These are phyloP conservation scores for Fistulinella prunicolor DNA, from an alignment of 768 basidiomycete species.

Conservation along the genomic window DNA sequence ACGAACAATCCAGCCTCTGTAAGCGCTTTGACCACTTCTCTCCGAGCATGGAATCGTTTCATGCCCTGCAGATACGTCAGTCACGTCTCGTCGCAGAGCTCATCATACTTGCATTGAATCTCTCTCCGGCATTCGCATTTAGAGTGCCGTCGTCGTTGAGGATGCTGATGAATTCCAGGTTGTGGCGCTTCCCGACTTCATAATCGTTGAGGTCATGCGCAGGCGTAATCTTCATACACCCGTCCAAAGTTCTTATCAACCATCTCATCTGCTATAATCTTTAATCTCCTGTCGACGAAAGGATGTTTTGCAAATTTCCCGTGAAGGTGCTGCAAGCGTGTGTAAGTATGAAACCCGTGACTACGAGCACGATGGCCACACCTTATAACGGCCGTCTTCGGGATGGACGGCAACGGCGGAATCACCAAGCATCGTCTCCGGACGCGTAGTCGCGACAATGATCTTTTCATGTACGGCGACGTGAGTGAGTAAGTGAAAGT, in stretches of 20 bases:
- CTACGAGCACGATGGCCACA: slow-evolving; percentile 23
- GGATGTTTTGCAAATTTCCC: slow-evolving; percentile 91
- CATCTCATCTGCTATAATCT: slow-evolving; percentile 83
- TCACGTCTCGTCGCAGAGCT: neutral
- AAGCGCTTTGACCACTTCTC: slow-evolving; percentile 76
- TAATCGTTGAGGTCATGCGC: slow-evolving; percentile 98
- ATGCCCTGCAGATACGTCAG: slow-evolving; percentile 60
- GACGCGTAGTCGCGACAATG: slow-evolving; percentile 94
- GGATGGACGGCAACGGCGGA: slow-evolving; percentile 97
- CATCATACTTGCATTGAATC: slow-evolving; percentile 55
- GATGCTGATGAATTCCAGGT: slow-evolving; percentile 89
- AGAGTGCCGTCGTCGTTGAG: slow-evolving; percentile 96
- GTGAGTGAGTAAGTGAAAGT: neutral
- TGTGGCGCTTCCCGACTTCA: slow-evolving; percentile 85
- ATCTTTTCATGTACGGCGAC: slow-evolving; percentile 71
- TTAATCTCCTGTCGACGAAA: slow-evolving; percentile 81
- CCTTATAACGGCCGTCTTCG: slow-evolving; percentile 85
- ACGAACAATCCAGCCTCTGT: slow-evolving; percentile 83
- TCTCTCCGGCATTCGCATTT: slow-evolving; percentile 82
- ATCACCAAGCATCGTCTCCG: slow-evolving; percentile 98
- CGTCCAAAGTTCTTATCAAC: slow-evolving; percentile 94
- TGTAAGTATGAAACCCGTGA: too few species aligned
- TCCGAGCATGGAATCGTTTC: slow-evolving; percentile 94
- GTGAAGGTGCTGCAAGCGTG: slow-evolving; percentile 66
- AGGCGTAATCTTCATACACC: slow-evolving; percentile 98